These are phyloP conservation scores for Arthrobotrys musiformis DNA, from an alignment of 2,329 filamentous ascomycete species.

Conservation along the genomic window DNA sequence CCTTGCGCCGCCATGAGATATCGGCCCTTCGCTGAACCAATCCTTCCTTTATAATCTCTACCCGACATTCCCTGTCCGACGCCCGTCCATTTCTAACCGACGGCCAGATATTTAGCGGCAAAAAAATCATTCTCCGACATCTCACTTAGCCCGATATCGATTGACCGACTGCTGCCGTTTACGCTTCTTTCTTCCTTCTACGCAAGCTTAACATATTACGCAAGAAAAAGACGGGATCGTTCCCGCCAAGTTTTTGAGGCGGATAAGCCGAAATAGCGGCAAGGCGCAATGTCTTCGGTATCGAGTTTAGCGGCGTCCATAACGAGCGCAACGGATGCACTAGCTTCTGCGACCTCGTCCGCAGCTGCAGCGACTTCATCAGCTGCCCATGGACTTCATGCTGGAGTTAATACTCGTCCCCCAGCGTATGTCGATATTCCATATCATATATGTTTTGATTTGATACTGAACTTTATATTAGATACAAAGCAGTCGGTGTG, in stretches of 20 bases:
- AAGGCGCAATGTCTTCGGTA: slow-evolving; percentile 14
- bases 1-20: slow-evolving; percentile 28
- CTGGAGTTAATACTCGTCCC: slow-evolving; percentile 12
- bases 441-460: background rate
- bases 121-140: background rate
- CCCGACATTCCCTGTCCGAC: background rate
- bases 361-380: slow-evolving; percentile 34
- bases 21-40: slow-evolving; percentile 30
- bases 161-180: background rate
- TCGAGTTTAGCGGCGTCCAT: slow-evolving; percentile 35
- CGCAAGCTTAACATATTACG: background rate
- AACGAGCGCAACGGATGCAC: slow-evolving; percentile 12
- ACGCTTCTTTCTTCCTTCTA: background rate
- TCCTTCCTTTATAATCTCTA: slow-evolving; percentile 12
- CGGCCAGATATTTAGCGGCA: slow-evolving; percentile 32
- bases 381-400: background rate
- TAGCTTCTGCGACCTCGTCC: slow-evolving; percentile 33
- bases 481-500: slow-evolving; percentile 88
- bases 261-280: slow-evolving; percentile 13
- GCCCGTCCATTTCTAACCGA: slow-evolving; percentile 21
- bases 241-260: background rate
- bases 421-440: slow-evolving; percentile 33
- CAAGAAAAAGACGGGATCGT: slow-evolving; percentile 1
- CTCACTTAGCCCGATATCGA: background rate
- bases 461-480: slow-evolving; percentile 25